Evolutionary conservation across 169 alveolate species (phyloP), one percentile per base, ranked within the genome.

Genomic region (Plasmodium adleri): DNA sequence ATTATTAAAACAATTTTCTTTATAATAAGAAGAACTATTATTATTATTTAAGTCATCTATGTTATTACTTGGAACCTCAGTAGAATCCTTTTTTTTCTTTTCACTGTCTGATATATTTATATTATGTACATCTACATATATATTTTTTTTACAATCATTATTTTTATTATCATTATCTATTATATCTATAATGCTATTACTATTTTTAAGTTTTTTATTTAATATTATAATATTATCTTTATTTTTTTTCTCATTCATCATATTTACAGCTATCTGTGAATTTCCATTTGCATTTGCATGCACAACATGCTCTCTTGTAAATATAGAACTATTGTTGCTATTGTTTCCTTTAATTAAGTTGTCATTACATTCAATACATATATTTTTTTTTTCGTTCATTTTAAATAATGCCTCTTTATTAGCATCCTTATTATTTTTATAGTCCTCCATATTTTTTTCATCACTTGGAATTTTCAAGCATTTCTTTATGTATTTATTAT

Each of bases 1-100:
- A 56, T 83, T 83, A 15, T 49, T 83, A 6, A 59, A 13, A 17
- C 91, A 83, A 13, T 83, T 71, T 56, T 83, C 91, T 26, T 78
- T 78, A 50, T 64, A 78, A 45, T 67, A 64, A 17, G 89, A 50
- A 10, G 78, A 17, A 45, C 32, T 78, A 22, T 78, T 71, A 47
- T 10, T 28, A n/a, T 63, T 70, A 62, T 70, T 60, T 26, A 45
- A 10, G 45, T 63, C 88, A 45, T 59, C 28, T 0, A 70, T 8
- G 13, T 56, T 73, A 5, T 58, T 73, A 13, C 17, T 56, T 45
- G 54, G 72, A 63, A 22, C 17, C 22, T 52, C 72, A 63, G 15
- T 17, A 2, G 70, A 56, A 17, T 47, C 59, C 5, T 39, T 56
- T 13, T 54, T 54, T 56, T 66, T 56, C 15, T 28, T 3, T 43